Conservation (phyloP, 2,329 filamentous ascomycete genomes). For the Thermomyces lanuginosus region DNA sequence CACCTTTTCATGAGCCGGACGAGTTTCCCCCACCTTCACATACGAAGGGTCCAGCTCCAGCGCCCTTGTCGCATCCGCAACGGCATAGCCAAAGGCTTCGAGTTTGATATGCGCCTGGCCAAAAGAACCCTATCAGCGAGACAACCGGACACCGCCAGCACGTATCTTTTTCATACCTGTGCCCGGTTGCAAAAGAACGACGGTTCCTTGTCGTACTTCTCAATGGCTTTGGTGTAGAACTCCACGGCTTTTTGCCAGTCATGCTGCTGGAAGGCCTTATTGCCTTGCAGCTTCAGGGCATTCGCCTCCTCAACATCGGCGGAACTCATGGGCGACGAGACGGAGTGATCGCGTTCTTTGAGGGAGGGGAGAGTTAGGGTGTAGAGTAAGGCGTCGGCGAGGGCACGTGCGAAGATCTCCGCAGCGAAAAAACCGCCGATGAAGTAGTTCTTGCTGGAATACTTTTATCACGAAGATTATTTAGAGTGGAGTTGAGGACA, state of each 20-base stretch:
- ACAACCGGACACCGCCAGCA: conserved; percentile 1
- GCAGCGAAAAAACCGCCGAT: no score
- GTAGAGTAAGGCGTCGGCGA: no score
- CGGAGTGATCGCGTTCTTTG: neutral
- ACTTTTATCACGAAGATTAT: no score
- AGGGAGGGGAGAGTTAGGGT: no score
- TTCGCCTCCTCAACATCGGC: conserved; percentile 49
- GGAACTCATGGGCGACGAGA: conserved; percentile 21
- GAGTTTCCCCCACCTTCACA: conserved; percentile 84
- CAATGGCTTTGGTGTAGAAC: conserved; percentile 75
- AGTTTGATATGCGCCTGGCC: conserved; percentile 79
- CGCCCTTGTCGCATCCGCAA: conserved; percentile 77
- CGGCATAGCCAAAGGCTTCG: conserved; percentile 84
- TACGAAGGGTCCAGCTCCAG: conserved; percentile 77
- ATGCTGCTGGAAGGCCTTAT: conserved; percentile 75
- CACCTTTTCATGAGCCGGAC: no score
- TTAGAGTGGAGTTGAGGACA: no score
- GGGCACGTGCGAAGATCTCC: no score
- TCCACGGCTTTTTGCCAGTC: conserved; percentile 74
- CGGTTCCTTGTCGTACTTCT: conserved; percentile 63
- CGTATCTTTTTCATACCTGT: conserved; percentile 45
- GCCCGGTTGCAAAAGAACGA: conserved; percentile 90
- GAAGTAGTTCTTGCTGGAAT: no score
- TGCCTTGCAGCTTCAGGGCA: conserved; percentile 82
- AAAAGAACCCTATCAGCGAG: conserved; percentile 5